A percentile compares a stretch with the other conserved stretches of the same genome.
These are phyloP conservation scores for Nemania sp. DNA, from an alignment of 2,329 filamentous ascomycete genomes.

Conservation along the genomic window DNA sequence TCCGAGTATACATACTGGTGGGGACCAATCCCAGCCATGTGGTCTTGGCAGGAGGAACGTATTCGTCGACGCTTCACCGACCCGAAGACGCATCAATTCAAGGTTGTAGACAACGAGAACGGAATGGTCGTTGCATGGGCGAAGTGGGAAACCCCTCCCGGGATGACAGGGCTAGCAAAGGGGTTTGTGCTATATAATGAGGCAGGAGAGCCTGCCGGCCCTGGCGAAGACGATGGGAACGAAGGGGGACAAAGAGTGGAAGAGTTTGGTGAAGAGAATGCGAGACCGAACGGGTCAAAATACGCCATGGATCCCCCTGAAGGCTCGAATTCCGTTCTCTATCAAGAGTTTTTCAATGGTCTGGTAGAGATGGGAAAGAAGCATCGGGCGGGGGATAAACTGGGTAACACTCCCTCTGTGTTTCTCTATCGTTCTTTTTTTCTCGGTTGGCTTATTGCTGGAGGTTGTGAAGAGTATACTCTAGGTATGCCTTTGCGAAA, in stretches of 20 bases:
- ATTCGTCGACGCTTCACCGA: slow-evolving; percentile 34
- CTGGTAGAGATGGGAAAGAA: slow-evolving; percentile 30
- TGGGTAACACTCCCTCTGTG: slow-evolving; percentile 26
- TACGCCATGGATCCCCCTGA: slow-evolving; percentile 23
- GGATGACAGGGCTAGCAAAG: slow-evolving; percentile 24
- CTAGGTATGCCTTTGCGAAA: too few relatives aligned
- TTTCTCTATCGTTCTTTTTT: too few relatives aligned
- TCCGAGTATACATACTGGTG: slow-evolving; percentile 38
- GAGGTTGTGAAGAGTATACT: too few relatives aligned
- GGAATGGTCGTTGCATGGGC: slow-evolving; percentile 32
- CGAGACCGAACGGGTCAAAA: slow-evolving; percentile 3
- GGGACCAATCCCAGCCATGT: slow-evolving; percentile 31
- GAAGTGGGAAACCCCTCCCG: slow-evolving; percentile 33
- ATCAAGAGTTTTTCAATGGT: slow-evolving; percentile 30
- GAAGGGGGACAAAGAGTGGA: neutral
- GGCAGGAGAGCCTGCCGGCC: slow-evolving; percentile 13
- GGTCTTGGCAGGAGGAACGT: slow-evolving; percentile 32
- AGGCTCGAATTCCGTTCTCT: slow-evolving; percentile 28
- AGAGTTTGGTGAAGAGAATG: slow-evolving; percentile 3
- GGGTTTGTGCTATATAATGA: slow-evolving; percentile 32
- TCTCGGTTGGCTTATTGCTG: neutral
- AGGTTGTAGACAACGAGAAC: slow-evolving; percentile 31
- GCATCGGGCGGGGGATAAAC: slow-evolving; percentile 32
- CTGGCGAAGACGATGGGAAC: neutral
- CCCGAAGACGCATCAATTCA: slow-evolving; percentile 34